Evolutionary conservation across 1,284 basidiomycete genomes (phyloP), one percentile per base, ranked within the genome.

Genomic region (Fistulinella cinereoalba): DNA sequence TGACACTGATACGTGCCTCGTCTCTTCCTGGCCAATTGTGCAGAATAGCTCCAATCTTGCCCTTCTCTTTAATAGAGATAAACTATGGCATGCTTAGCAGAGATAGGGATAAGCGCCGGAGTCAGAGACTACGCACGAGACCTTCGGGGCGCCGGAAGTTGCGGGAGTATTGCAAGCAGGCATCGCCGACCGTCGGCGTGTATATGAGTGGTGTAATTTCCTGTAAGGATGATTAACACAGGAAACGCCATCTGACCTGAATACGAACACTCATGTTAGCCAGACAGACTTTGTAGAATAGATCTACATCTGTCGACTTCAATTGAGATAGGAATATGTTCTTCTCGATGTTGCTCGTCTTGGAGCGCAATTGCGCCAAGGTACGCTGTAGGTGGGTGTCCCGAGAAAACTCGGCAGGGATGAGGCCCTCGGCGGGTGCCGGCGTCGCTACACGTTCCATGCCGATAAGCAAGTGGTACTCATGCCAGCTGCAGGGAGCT

Each of bases 111-210:
- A 18, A 16, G 12, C 27, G 18, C 4, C 9, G 34, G 16, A 52
- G 33, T 45, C 15, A 37, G n/a, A 43, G 54, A 73, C 80, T n/a
- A n/a, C n/a, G 56, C 54, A 85, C 85, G 50, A 88, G 65, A 32
- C 86, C 85, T 64, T 94, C 92, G 0, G 91, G 85, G 33, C 82
- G 79, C 50, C 87, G 76, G 69, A 86, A 95, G 58, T 88, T 92
- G 54, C 86, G 80, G 11, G 85, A 88, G 71, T 83, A 92, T 60
- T 91, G 85, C 55, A 92, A 70, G 68, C 92, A 96, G 1, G 91
- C 92, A 61, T 94, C 90, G 33, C 94, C 95, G 37, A 97, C 92
- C 33, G 83, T 85, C 0, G 94, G 94, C 0, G 95, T 97, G 69
- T 97, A 97, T 52, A 95, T 92, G 53, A 95, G 73, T 36, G 92